Conservation (phyloP, 2,329 filamentous ascomycete genomes). For the Zymoseptoria passerinii region DNA sequence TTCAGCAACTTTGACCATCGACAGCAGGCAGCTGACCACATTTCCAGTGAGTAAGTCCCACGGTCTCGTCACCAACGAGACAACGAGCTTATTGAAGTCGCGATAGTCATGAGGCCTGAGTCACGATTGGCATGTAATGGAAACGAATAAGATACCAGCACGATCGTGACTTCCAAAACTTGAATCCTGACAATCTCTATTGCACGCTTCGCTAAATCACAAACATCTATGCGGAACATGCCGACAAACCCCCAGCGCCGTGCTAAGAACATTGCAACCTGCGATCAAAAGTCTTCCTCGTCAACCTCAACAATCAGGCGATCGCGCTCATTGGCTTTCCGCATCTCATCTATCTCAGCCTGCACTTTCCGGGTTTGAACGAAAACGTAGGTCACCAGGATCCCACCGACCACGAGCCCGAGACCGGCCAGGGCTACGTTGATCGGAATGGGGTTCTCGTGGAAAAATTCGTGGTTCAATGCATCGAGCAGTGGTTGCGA, state of each 20-base stretch:
- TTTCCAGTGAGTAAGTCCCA: background rate
- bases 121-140: background rate
- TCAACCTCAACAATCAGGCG: conserved; percentile 17
- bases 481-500: conserved; percentile 71
- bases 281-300: conserved; percentile 25
- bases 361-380: conserved; percentile 14
- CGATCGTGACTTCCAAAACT: background rate
- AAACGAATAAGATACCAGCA: background rate
- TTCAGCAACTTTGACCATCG: background rate
- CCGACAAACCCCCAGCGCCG: background rate
- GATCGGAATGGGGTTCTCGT: conserved; percentile 65
- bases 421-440: conserved; percentile 59
- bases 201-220: background rate
- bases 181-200: background rate
- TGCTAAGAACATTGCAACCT: background rate
- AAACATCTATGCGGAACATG: background rate
- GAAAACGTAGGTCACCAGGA: conserved; percentile 59
- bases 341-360: conserved; percentile 5
- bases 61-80: background rate
- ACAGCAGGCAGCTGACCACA: background rate
- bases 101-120: background rate
- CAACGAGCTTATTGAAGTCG: background rate
- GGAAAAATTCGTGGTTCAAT: conserved; percentile 63
- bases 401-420: conserved; percentile 55
- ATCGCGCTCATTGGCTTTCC: conserved; percentile 11